Evolutionary conservation across 768 basidiomycete genomes (phyloP).

Genomic region (Russula earlei): DNA sequence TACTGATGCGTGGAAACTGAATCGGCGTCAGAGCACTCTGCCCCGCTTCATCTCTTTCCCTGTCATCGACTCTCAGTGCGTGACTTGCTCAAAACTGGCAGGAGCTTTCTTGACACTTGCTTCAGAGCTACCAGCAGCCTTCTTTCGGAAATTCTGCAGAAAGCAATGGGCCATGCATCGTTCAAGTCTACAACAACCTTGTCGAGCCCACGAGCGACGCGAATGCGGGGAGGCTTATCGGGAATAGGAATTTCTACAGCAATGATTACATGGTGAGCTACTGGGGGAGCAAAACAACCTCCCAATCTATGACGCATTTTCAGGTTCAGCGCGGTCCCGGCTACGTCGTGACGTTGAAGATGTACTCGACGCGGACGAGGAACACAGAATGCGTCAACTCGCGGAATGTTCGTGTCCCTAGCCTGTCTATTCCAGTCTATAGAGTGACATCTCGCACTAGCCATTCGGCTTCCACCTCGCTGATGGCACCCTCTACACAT

Average conservation of each 20-base stretch:
- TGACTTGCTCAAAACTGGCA: neutral
- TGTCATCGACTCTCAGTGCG: constrained; percentile 38
- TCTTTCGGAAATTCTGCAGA: constrained; percentile 24
- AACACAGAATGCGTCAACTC: constrained; percentile 29
- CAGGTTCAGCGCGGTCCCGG: constrained; percentile 29
- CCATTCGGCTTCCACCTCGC: constrained; percentile 47
- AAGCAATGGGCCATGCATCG: constrained; percentile 22
- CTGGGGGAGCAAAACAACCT: neutral
- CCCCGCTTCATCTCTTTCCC: constrained; percentile 64
- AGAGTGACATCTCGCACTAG: constrained; percentile 1
- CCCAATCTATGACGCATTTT: neutral
- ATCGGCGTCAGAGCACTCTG: constrained; percentile 39
- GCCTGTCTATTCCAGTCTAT: neutral
- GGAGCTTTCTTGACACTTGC: neutral
- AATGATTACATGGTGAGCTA: constrained; percentile 29
- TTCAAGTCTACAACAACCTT: constrained; percentile 16
- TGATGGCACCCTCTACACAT: constrained; percentile 56
- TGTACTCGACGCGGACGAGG: constrained; percentile 27
- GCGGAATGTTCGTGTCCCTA: constrained; percentile 21
- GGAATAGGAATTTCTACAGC: constrained; percentile 27
- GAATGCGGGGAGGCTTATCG: constrained; percentile 24
- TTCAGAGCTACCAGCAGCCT: constrained; percentile 24
- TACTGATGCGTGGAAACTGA: neutral
- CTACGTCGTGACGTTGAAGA: constrained; percentile 28
- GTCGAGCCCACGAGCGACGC: constrained; percentile 20